phyloP scores from a whole-genome alignment of 129 eudicot genomes.

The Kitagawia praeruptora region DNA sequence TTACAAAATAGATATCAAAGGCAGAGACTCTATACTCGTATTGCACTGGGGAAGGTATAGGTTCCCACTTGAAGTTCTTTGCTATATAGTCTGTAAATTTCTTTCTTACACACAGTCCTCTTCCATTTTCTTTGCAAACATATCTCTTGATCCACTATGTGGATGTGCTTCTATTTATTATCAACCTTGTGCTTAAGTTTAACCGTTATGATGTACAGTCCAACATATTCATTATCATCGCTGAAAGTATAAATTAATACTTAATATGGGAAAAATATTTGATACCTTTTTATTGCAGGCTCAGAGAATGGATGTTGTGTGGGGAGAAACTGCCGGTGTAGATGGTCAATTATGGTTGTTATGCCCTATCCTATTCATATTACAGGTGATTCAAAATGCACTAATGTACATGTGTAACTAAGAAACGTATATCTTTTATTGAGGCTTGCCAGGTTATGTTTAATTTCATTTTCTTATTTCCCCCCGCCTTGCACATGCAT shows the following conservation, averaged over 20 bases:
- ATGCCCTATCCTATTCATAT: constrained; percentile 66
- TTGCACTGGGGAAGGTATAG: constrained; percentile 85
- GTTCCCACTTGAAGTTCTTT: neutral
- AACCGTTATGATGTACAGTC: neutral
- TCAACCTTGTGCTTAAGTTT: neutral
- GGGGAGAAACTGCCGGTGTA: constrained; percentile 99
- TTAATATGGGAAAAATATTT: neutral
- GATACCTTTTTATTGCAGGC: constrained; percentile 47
- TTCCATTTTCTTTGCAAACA: neutral
- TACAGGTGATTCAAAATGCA: constrained; percentile 53
- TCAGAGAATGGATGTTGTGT: constrained; percentile 94
- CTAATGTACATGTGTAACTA: neutral
- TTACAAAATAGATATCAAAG: constrained; percentile 90
- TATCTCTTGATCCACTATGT: neutral
- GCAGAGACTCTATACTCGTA: constrained; percentile 90
- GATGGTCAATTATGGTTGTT: constrained; percentile 77
- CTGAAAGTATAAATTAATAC: neutral
- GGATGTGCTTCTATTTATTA: constrained; percentile 1
- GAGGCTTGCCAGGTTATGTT: neutral
- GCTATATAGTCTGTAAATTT: neutral
- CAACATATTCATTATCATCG: neutral
- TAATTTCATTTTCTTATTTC: neutral
- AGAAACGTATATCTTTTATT: neutral
- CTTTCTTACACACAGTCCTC: neutral
- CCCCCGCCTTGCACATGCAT: neutral